Evolutionary conservation across 257 asterid species (phyloP), one percentile per base, ranked within the genome.

Genomic region (Cruciata laevipes): DNA sequence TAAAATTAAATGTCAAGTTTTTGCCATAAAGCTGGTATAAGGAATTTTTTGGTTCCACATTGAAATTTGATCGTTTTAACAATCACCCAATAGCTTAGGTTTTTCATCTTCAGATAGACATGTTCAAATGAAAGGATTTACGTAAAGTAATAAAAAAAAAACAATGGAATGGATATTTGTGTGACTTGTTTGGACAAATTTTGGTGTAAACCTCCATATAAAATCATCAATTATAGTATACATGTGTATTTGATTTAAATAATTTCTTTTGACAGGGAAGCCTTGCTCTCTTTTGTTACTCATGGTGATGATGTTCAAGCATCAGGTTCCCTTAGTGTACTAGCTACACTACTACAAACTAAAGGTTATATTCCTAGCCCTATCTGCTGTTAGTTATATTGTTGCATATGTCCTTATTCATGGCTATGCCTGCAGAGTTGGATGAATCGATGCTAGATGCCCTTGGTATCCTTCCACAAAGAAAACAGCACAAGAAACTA

Each of bases 381-480:
- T 61, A 63, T 72, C 58, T 69, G 63, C 58, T 33, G 75, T 75
- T 37, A 63, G 68, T 57, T 13, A 55, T 76, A 72, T 75, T 62
- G 37, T 75, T 62, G 37, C 44, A 65, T 71, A 44, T 57, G 62
- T 66, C 64, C 76, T 77, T 67, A 79, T 25, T 27, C 61, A 65
- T 68, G 63, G 61, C 42, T 61, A 47, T 69, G 69, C 60, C 63
- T 82, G 77, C 89, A 93, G 99, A 93, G 82, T 80, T 93, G 80
- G 95, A 93, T 69, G 99, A 93, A 78, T 84, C 95, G 53, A 93
- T 86, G 83, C 89, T 90, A 73, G 99, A 93, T 73, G 97, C 97
- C 74, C 92, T 93, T 77, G 99, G 99, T 69, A 87, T 94, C 78
- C 96, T 94, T 71, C 99, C 97, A 57, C 96, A 90, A 73, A 83